Conservation (phyloP, 148 eudicot species). For the Fallopia convolvulus region DNA sequence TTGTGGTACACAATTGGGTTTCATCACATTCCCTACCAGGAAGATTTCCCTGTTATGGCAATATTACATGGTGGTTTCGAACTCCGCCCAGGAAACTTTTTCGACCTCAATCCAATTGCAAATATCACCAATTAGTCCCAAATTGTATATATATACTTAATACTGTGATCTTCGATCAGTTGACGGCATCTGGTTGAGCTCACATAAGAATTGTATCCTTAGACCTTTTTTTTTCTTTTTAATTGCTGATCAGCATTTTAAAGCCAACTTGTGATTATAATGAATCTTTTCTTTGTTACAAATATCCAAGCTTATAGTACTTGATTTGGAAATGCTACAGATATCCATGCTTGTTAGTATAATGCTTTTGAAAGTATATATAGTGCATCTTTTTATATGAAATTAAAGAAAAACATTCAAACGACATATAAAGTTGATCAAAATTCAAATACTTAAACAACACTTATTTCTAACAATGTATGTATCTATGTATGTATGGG, state of each 20-base stretch:
- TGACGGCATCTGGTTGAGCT: background rate
- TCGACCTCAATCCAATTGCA: conserved; percentile 40
- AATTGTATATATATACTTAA: no score
- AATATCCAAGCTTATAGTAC: no score
- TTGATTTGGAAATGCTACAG: no score
- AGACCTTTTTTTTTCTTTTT: no score
- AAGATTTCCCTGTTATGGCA: conserved; percentile 72
- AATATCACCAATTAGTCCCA: background rate
- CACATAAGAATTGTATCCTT: no score
- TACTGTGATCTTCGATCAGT: background rate
- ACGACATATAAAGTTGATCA: no score
- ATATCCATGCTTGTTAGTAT: background rate
- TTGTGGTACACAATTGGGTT: conserved; percentile 65
- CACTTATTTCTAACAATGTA: background rate
- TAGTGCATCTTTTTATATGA: background rate
- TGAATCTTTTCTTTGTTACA: no score
- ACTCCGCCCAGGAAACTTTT: conserved; percentile 59
- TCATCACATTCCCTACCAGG: conserved; percentile 62
- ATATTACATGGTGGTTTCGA: conserved; percentile 37
- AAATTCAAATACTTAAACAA: no score
- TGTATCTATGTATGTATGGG: background rate
- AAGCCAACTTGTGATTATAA: no score
- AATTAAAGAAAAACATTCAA: background rate
- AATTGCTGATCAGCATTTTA: no score
- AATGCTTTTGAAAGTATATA: background rate